These are phyloP conservation scores for Saccharomyces uvarum DNA, from an alignment of 1,139 yeast species.

Conservation along the genomic window DNA sequence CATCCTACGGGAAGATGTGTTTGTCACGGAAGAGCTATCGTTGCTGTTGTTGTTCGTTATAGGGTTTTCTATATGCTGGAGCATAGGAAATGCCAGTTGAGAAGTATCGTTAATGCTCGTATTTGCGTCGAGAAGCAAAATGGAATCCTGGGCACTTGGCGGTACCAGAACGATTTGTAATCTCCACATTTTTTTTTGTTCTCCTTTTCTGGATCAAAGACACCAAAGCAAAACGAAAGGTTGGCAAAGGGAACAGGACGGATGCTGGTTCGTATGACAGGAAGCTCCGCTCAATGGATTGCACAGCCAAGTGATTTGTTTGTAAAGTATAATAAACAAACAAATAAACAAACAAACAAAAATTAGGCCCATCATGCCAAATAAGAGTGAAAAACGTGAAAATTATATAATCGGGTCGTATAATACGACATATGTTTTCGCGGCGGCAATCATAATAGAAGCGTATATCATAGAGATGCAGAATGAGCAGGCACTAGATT, in stretches of 20 bases:
- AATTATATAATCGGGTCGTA: neutral
- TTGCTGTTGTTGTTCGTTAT: neutral
- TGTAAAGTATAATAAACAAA: neutral
- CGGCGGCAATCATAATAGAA: neutral
- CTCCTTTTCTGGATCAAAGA: neutral
- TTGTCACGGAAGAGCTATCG: neutral
- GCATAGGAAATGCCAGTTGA: neutral
- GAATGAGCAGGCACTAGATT: no score
- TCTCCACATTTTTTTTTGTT: slow-evolving; percentile 14
- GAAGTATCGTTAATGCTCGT: neutral
- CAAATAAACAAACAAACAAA: neutral
- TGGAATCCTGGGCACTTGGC: slow-evolving; percentile 15
- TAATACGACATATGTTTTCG: neutral
- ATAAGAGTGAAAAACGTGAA: slow-evolving; percentile 8
- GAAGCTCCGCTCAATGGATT: neutral
- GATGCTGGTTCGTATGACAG: neutral
- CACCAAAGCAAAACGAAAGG: neutral
- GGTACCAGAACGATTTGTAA: slow-evolving; percentile 24
- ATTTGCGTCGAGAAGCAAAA: neutral
- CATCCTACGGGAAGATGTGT: neutral
- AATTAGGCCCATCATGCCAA: neutral
- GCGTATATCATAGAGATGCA: no score
- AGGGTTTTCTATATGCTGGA: neutral
- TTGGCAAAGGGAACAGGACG: neutral
- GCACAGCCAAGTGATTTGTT: neutral